Evolutionary conservation across 1,284 basidiomycete species (phyloP).

Genomic region (Neonothopanus nambi): DNA sequence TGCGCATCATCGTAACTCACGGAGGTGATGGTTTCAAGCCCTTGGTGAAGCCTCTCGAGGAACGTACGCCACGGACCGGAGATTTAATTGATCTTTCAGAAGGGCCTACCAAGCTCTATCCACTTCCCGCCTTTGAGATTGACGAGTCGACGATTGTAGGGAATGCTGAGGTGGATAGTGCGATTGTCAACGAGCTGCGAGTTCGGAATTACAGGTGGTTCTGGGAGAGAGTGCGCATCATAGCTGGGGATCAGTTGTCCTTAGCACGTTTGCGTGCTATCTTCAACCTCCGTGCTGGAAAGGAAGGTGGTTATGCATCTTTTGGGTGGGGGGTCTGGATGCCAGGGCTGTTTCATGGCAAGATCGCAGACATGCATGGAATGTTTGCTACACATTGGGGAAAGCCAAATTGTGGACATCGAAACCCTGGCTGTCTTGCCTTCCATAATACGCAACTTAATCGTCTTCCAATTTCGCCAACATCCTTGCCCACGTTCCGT

Average conservation of each 20-base stretch:
- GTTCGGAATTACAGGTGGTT: slow-evolving; percentile 19
- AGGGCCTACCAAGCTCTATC: slow-evolving; percentile 32
- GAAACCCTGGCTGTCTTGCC: slow-evolving; percentile 31
- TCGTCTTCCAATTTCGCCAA: slow-evolving; percentile 32
- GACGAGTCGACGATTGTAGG: slow-evolving; percentile 37
- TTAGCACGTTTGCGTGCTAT: slow-evolving; percentile 34
- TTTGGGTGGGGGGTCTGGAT: slow-evolving; percentile 29
- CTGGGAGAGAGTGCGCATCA: slow-evolving; percentile 20
- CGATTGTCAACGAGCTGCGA: slow-evolving; percentile 27
- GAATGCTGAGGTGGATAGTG: slow-evolving; percentile 34
- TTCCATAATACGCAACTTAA: slow-evolving; percentile 32
- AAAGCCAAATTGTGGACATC: slow-evolving; percentile 24
- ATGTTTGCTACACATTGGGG: slow-evolving; percentile 33
- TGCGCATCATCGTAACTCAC: slow-evolving; percentile 32
- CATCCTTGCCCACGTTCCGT: slow-evolving; percentile 33
- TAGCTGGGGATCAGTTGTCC: slow-evolving; percentile 39
- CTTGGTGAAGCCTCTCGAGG: slow-evolving; percentile 24
- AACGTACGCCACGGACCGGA: slow-evolving; percentile 20
- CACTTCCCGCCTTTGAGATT: slow-evolving; percentile 36
- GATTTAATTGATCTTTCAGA: slow-evolving; percentile 28
- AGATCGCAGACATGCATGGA: slow-evolving; percentile 34
- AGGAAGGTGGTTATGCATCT: slow-evolving; percentile 30
- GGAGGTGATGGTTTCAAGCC: slow-evolving; percentile 26
- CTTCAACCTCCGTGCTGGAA: slow-evolving; percentile 31
- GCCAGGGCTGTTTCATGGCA: slow-evolving; percentile 40